Conservation (phyloP, 139 green algal genomes). For the Coelastrella sp. region DNA sequence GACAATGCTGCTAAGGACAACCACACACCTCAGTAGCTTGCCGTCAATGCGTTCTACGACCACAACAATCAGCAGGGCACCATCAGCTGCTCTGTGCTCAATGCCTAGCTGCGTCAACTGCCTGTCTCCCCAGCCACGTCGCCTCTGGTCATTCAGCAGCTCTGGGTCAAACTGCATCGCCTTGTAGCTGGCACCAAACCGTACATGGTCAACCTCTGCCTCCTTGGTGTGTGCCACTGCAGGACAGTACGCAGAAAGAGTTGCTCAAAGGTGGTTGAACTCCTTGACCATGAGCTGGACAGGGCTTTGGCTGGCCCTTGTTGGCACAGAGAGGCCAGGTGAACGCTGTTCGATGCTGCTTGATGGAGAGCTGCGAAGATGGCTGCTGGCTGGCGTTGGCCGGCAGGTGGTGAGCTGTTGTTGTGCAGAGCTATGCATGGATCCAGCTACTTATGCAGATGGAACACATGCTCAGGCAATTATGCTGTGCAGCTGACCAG, state of each 20-base stretch:
- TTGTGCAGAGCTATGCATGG: too few relatives aligned
- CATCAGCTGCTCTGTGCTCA: constrained; percentile 11
- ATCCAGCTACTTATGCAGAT: too few relatives aligned
- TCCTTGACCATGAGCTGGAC: too few relatives aligned
- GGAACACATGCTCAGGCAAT: too few relatives aligned
- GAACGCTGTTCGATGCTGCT: too few relatives aligned
- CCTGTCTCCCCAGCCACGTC: constrained; percentile 40
- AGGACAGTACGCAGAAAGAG: not conserved
- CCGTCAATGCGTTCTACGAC: constrained; percentile 43
- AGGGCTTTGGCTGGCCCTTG: too few relatives aligned
- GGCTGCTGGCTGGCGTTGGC: too few relatives aligned
- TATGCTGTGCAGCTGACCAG: too few relatives aligned
- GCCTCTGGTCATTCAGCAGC: constrained; percentile 34
- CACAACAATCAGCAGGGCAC: not conserved
- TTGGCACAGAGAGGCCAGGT: too few relatives aligned
- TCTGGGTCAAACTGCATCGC: constrained; percentile 48
- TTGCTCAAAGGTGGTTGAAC: too few relatives aligned
- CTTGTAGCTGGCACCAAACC: constrained; percentile 45
- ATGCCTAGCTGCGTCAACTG: constrained; percentile 22
- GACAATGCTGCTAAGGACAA: not conserved
- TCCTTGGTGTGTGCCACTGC: constrained; percentile 44
- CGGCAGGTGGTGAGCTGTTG: too few relatives aligned
- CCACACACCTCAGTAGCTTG: constrained; percentile 34
- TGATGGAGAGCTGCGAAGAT: too few relatives aligned
- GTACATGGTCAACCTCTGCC: constrained; percentile 42